Evolutionary conservation across 148 eudicot species (phyloP).

Genomic region (Vaccinium myrtillus): DNA sequence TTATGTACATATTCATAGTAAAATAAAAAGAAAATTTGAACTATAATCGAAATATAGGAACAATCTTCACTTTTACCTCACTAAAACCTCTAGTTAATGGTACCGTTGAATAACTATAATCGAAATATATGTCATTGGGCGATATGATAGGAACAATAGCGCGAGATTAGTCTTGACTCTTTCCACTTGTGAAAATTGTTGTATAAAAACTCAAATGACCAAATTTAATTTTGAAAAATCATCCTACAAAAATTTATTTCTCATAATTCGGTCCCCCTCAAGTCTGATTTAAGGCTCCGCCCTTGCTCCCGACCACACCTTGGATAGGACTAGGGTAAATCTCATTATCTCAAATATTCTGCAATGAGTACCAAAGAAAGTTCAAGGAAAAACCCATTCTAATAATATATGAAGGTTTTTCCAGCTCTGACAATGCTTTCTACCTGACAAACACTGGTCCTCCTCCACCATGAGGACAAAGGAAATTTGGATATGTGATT

Average conservation of each 20-base stretch:
- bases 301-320: background rate
- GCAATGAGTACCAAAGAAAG: background rate
- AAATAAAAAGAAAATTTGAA: too few species aligned
- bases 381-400: conserved; percentile 11
- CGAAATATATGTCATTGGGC: too few species aligned
- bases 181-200: background rate
- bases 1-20: background rate
- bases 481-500: conserved; percentile 10
- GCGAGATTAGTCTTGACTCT: background rate
- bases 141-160: too few species aligned
- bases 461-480: conserved; percentile 9
- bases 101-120: background rate
- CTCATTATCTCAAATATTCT: background rate
- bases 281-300: background rate
- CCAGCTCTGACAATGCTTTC: background rate
- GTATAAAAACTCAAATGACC: background rate
- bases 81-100: background rate
- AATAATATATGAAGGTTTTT: background rate
- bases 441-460: conserved; percentile 16
- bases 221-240: background rate
- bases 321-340: background rate
- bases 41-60: background rate
- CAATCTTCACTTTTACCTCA: background rate
- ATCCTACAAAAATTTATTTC: background rate
- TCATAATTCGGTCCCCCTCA: background rate